A percentile compares a stretch with the other conserved stretches of the same genome.
phyloP scores from a whole-genome alignment of 768 basidiomycete genomes.

The Suillus americanus region DNA sequence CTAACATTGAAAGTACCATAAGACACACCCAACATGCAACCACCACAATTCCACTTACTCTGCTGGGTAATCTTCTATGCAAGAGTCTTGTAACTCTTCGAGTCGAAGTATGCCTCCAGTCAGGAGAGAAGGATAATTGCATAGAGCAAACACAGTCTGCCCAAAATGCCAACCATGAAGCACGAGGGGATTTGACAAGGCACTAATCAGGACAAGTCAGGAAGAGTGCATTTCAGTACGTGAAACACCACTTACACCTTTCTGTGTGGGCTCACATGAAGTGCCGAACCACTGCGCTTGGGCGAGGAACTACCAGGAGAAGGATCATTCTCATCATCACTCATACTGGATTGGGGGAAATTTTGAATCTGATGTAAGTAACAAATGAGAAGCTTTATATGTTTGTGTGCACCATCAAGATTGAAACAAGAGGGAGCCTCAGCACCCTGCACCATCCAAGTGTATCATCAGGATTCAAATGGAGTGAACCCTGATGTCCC shows the following conservation, averaged over 20 bases:
- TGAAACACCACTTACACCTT: not conserved
- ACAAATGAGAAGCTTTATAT: not conserved
- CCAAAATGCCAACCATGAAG: slow-evolving; percentile 1
- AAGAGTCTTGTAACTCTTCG: not conserved
- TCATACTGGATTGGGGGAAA: not conserved
- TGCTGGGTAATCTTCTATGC: not conserved
- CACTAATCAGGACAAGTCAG: not conserved
- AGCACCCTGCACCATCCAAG: not conserved
- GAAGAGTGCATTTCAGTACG: not conserved
- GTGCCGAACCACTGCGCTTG: not conserved
- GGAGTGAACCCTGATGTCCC: not conserved
- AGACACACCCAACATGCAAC: not conserved
- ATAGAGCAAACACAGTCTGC: not conserved
- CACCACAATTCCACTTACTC: not conserved
- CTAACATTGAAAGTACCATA: not conserved
- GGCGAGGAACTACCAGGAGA: not conserved
- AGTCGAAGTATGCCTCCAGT: not conserved
- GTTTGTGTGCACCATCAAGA: not conserved
- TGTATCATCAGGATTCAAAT: not conserved
- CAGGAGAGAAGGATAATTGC: not conserved
- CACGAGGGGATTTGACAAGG: not conserved
- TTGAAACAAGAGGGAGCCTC: not conserved
- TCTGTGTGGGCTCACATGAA: not conserved
- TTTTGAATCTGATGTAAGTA: no score
- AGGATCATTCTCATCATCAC: not conserved